Evolutionary conservation across 1,139 yeast species (phyloP).

Genomic region (Candida buenavistaensis): DNA sequence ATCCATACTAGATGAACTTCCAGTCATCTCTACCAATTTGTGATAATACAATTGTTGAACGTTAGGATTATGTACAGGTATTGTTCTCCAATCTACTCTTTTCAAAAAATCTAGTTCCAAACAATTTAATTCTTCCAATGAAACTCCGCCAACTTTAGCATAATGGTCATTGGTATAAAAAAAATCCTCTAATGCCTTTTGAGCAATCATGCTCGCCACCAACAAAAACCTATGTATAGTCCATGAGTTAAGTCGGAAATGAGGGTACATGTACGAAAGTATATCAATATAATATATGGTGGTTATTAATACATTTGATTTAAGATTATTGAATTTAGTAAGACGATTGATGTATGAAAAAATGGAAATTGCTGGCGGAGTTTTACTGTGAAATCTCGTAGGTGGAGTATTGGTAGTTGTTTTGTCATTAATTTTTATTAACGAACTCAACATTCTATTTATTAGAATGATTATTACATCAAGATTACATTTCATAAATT

Average conservation of each 20-base stretch:
- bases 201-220: conserved; percentile 89
- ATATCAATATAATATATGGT: conserved; percentile 88
- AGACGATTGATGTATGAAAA: conserved; percentile 75
- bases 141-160: conserved; percentile 95
- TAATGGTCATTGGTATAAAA: conserved; percentile 93
- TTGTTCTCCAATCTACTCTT: conserved; percentile 69
- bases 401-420: conserved; percentile 32
- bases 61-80: conserved; percentile 27
- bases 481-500: conserved; percentile 67
- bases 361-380: conserved; percentile 86
- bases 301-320: conserved; percentile 76
- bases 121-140: conserved; percentile 78
- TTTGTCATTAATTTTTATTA: conserved; percentile 68
- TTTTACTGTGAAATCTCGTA: conserved; percentile 89
- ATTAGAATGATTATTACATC: conserved; percentile 71
- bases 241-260: conserved; percentile 81
- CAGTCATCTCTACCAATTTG: conserved; percentile 5
- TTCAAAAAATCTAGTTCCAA: conserved; percentile 85
- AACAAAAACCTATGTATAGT: conserved; percentile 90
- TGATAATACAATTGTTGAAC: conserved; percentile 5
- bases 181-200: conserved; percentile 90
- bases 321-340: conserved; percentile 80
- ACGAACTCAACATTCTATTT: conserved; percentile 75
- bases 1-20: conserved; percentile 3
- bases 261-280: conserved; percentile 72